These are phyloP conservation scores for Pachysolen tannophilus DNA, from an alignment of 805 yeast species.

Conservation along the genomic window DNA sequence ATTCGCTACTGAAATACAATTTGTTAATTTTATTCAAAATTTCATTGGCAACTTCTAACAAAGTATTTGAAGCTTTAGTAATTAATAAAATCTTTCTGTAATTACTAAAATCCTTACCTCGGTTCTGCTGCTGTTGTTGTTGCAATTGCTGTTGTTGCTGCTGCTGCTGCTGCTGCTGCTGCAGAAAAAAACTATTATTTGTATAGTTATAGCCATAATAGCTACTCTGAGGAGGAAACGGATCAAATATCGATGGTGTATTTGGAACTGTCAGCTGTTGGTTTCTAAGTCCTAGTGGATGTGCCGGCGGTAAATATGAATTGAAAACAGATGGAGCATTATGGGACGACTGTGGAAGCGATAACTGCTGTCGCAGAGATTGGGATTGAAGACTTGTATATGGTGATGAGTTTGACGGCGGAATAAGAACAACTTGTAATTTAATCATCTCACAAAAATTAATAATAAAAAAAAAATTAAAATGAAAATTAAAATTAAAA, in stretches of 20 bases:
- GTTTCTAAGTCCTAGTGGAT: too few relatives aligned
- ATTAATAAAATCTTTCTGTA: constrained; percentile 56
- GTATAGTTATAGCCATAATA: too few relatives aligned
- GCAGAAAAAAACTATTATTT: constrained; percentile 7
- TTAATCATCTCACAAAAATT: too few relatives aligned
- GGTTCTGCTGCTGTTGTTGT: constrained; percentile 11
- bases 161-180: constrained; percentile 12
- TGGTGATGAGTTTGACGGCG: too few relatives aligned
- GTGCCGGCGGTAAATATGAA: too few relatives aligned
- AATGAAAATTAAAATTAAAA: too few relatives aligned
- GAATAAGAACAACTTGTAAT: constrained; percentile 35
- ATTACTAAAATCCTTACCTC: constrained; percentile 8
- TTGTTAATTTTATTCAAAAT: constrained; percentile 47
- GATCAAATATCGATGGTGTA: constrained; percentile 12
- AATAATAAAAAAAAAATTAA: too few relatives aligned
- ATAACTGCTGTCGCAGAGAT: too few relatives aligned
- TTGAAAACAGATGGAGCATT: too few relatives aligned
- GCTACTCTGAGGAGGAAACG: constrained; percentile 7
- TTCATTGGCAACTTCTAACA: constrained; percentile 44
- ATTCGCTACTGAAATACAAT: constrained; percentile 57
- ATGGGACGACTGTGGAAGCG: too few relatives aligned
- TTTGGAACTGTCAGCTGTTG: constrained; percentile 1
- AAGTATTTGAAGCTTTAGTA: constrained; percentile 37
- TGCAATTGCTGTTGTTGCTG: too few relatives aligned
- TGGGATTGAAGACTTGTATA: constrained; percentile 10